Evolutionary conservation across 2,329 filamentous ascomycete genomes (phyloP), one percentile per base, ranked within the genome.

Genomic region (Trichoderma asperellum): DNA sequence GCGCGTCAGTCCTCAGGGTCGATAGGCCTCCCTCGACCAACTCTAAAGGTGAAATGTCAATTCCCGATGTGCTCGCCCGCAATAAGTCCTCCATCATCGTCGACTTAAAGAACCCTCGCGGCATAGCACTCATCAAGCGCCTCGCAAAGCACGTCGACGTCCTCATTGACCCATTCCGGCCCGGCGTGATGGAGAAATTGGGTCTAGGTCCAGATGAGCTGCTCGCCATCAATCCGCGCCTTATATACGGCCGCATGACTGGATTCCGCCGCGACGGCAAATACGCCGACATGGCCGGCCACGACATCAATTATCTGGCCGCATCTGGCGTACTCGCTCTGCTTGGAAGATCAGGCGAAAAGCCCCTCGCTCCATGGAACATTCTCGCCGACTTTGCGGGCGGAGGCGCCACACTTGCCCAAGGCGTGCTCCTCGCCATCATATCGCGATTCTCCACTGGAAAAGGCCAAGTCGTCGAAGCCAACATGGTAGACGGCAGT

Each of bases 261-360:
- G 95, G 95, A 0, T 98, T 97, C 79, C 86, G 95, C 14, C 86
- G 94, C 49, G 93, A 96, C 80, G 95, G 94, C 0, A 90, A 89
- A 75, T 98, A 97, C 81, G 88, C 87, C 59, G 82, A 86, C 75
- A 97, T 97, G 94, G 94, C 94, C 0, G 94, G 94, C 56, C 94
- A 97, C 77, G 94, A 97, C 78, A 97, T 97, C 79, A 97, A 98
- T 77, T 98, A 98, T 80, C 90, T 98, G 53, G 93, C 94, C 60
- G 92, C 97, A 0, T 92, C 91, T 0, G 95, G 95, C 0, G 90
- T 92, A 0, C 81, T 98, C 34, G 86, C 86, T 0, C 84, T 97
- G 80, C 86, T 98, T 3, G 95, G 95, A 0, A 84, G 91, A 0
- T 82, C 83, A 34, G 86, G 84, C 18, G 87, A 90, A 76, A 89